Evolutionary conservation across 352 stramenopile species (phyloP).

Genomic region (Elongisporangium prolatum): DNA sequence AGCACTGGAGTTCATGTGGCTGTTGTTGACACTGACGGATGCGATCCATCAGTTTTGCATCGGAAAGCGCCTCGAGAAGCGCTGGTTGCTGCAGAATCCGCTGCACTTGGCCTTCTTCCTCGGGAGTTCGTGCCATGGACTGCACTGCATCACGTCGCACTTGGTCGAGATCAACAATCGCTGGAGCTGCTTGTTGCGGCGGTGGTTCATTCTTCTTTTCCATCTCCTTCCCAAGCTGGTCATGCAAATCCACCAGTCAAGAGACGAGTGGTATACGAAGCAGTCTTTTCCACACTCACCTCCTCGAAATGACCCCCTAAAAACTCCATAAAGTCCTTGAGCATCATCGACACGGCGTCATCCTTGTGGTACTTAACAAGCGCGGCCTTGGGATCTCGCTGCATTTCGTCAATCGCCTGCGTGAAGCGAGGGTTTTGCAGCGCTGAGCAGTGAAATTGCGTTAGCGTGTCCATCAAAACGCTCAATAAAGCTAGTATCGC

Average conservation of each 20-base stretch:
- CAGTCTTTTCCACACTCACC: conserved; percentile 30
- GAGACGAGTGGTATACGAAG: too few relatives aligned
- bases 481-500: too few relatives aligned
- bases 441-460: conserved; percentile 15
- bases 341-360: conserved; percentile 45
- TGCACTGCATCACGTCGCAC: conserved; percentile 46
- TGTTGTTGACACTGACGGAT: conserved; percentile 39
- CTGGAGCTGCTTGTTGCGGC: conserved; percentile 7
- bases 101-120: conserved; percentile 70
- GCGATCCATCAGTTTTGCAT: conserved; percentile 49
- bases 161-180: conserved; percentile 61
- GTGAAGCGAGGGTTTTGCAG: conserved; percentile 67
- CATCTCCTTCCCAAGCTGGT: conserved; percentile 18
- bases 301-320: conserved; percentile 72
- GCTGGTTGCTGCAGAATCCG: conserved; percentile 58
- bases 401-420: conserved; percentile 63
- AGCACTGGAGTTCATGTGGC: conserved; percentile 28
- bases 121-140: conserved; percentile 43
- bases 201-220: conserved; percentile 25
- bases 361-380: conserved; percentile 71
- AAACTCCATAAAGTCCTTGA: conserved; percentile 71
- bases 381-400: conserved; percentile 48
- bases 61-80: conserved; percentile 54
- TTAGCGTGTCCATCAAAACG: too few relatives aligned
- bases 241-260: neutral